Evolutionary conservation across 2,329 filamentous ascomycete species (phyloP), one percentile per base, ranked within the genome.

Genomic region (Mariannaea sp.): DNA sequence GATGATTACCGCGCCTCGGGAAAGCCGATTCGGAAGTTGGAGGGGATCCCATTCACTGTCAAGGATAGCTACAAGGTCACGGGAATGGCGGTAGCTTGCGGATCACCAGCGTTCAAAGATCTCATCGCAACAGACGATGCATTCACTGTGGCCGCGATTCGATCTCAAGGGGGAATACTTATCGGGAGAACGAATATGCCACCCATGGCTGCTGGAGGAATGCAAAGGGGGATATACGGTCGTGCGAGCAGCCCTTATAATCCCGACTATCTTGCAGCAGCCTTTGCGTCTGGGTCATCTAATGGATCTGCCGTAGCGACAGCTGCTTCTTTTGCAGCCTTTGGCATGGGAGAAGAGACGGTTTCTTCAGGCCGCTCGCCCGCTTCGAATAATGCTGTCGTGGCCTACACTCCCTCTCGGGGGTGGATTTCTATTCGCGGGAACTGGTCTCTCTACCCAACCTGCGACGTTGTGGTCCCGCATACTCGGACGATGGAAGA

Each of bases 231-330:
- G 1, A 61, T 80, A 3, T 83, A 81, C 56, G 81, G 81, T 0
- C 72, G 81, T 4, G 79, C 81, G 0, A 80, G 83, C 61, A 79
- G 73, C 39, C 81, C 81, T 0, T 84, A 84, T 60, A 83, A 83
- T 53, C 48, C 62, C 0, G 70, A 78, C 0, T 84, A 79, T 49
- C 69, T 83, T 1, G 75, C 81, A 0, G 80, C 79, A 2, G 81
- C 80, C 0, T 83, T 78, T 61, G 78, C 75, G 0, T 83, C 80
- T 0, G 81, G 81, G 0, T 84, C 80, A 0, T 84, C 81, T 0
- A 83, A 83, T 58, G 81, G 81, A 2, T 77, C 77, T 2, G 82
- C 73, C 0, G 77, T 76, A 0, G 75, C 80, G 0, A 77, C 77
- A 0, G 72, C 80, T 4, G 70, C 79, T 0, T 78, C 72, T 33